Percentiles rank a stretch among this genome's conserved stretches.
phyloP scores from a whole-genome alignment of 164 flowering plant genomes.

The Houttuynia cordata region DNA sequence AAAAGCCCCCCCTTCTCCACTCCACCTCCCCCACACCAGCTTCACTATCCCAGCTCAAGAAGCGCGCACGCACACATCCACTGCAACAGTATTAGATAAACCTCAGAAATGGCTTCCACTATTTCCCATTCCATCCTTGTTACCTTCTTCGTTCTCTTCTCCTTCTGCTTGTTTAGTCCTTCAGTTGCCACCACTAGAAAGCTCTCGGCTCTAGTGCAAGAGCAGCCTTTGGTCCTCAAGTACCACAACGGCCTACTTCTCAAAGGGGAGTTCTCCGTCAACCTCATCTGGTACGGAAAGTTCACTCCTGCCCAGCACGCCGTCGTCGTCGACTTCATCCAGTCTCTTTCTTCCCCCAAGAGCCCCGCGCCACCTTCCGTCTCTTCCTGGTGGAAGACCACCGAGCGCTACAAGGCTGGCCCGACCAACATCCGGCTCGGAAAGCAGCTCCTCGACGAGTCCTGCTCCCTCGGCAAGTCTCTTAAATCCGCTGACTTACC shows the following conservation, averaged over 20 bases:
- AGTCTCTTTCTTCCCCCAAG: background rate
- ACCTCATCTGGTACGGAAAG: conserved; percentile 25
- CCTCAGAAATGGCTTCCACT: background rate
- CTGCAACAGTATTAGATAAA: too few species aligned
- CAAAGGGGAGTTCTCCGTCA: conserved; percentile 11
- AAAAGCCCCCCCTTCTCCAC: background rate
- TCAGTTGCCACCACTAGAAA: conserved; percentile 2
- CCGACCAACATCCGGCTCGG: conserved; percentile 25
- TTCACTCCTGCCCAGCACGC: conserved; percentile 18
- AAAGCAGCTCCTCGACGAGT: conserved; percentile 31
- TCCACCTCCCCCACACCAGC: background rate
- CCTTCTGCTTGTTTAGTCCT: background rate
- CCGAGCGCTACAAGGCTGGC: conserved; percentile 32
- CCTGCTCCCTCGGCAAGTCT: conserved; percentile 46
- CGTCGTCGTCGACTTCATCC: conserved; percentile 5
- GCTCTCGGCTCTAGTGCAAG: conserved; percentile 3
- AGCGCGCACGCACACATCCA: too few species aligned
- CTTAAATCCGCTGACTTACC: conserved; percentile 28
- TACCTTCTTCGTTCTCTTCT: background rate
- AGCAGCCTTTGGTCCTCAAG: conserved; percentile 4
- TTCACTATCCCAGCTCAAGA: too few species aligned
- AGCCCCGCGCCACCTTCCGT: conserved; percentile 29
- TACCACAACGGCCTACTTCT: conserved; percentile 24
- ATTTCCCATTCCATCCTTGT: background rate
- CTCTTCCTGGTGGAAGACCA: conserved; percentile 53